These are phyloP conservation scores for Aegilops speltoides DNA, from an alignment of 176 grass and related monocot genomes.

Conservation along the genomic window DNA sequence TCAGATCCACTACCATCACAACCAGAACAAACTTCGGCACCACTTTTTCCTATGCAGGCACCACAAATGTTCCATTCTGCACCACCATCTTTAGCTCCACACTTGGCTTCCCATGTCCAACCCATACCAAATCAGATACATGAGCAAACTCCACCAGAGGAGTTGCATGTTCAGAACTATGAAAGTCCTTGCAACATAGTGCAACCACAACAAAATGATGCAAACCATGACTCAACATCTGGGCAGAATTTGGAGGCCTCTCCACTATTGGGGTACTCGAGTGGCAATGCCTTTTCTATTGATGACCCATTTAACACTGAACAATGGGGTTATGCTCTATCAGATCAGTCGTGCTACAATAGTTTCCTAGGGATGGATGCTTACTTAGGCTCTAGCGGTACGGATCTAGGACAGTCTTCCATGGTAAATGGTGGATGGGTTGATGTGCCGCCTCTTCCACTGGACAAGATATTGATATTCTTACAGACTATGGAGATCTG, in stretches of 20 bases:
- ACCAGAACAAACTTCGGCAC: background rate
- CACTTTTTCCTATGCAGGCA: background rate
- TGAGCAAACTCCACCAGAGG: background rate
- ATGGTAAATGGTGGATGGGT: slow-evolving; percentile 7
- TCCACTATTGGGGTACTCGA: background rate
- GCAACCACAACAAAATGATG: background rate
- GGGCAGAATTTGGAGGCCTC: background rate
- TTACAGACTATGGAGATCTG: background rate
- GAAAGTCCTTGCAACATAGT: background rate
- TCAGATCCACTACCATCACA: background rate
- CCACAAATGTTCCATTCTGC: background rate
- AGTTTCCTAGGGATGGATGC: background rate
- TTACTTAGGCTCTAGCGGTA: background rate
- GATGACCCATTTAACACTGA: background rate
- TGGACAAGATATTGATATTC: background rate
- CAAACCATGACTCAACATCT: background rate
- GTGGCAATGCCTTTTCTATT: background rate
- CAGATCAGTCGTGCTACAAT: background rate
- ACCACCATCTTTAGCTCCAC: background rate
- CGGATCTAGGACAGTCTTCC: background rate
- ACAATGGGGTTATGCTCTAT: background rate
- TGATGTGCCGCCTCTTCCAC: background rate
- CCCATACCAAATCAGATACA: background rate
- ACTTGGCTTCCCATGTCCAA: background rate
- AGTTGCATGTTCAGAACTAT: background rate